These are phyloP conservation scores for Taphrina wiesneri DNA, from an alignment of 1,139 yeast species.

Conservation along the genomic window DNA sequence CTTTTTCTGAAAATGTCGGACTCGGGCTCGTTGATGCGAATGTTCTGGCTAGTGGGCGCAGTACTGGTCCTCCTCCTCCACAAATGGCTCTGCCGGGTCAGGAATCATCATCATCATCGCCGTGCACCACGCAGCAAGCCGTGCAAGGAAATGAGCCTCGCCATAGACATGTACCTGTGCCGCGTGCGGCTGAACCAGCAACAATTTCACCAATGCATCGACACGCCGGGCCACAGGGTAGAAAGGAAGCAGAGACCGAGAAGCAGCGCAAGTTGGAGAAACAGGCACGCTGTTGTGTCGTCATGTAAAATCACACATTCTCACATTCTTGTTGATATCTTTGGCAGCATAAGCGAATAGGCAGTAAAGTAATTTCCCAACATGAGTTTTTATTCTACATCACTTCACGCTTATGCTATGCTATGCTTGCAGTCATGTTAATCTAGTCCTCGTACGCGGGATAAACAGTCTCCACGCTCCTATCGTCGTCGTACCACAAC, in stretches of 20 bases:
- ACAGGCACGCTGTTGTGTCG: not conserved
- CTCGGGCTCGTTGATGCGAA: not conserved
- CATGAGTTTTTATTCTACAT: too few relatives aligned
- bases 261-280: not conserved
- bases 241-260: not conserved
- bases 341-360: slow-evolving; percentile 7
- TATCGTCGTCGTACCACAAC: slow-evolving; percentile 30
- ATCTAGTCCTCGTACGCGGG: too few relatives aligned
- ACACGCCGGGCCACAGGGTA: not conserved
- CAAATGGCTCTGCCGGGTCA: not conserved
- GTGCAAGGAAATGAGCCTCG: too few relatives aligned
- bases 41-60: too few relatives aligned
- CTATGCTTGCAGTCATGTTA: not conserved
- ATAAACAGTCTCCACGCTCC: slow-evolving; percentile 12
- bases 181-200: not conserved
- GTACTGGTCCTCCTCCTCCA: too few relatives aligned
- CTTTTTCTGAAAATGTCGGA: not conserved
- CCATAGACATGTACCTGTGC: not conserved
- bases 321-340: not conserved
- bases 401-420: not conserved
- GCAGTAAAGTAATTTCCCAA: not conserved
- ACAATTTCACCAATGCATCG: not conserved
- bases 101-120: not conserved
- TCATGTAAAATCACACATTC: not conserved
- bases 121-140: too few relatives aligned